Evolutionary conservation across 192 early-diverging fungal species (phyloP).

Genomic region (Coemansia sp.): DNA sequence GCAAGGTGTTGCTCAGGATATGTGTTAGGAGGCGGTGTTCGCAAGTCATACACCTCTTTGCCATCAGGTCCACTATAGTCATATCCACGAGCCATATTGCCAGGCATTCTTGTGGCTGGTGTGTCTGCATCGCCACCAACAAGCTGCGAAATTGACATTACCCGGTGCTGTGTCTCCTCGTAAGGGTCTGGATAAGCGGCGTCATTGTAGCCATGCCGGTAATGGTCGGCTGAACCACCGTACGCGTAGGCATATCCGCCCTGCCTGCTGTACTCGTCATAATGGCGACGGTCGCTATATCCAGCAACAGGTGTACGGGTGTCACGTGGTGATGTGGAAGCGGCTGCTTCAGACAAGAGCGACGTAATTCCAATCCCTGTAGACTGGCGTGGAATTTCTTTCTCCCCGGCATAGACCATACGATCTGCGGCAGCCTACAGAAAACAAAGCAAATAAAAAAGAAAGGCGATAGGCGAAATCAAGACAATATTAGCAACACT

Average conservation of each 20-base stretch:
- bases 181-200: constrained; percentile 12
- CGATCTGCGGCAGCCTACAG: constrained; percentile 16
- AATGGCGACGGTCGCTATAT: constrained; percentile 8
- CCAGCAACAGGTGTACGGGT: constrained; percentile 5
- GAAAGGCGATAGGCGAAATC: background rate
- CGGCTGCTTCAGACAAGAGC: constrained; percentile 25
- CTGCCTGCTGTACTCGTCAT: constrained; percentile 14
- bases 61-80: constrained; percentile 1
- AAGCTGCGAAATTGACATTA: constrained; percentile 53
- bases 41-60: constrained; percentile 14
- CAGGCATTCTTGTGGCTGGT: background rate
- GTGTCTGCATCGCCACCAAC: constrained; percentile 21
- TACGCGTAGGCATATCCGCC: constrained; percentile 18
- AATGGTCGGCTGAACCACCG: constrained; percentile 2
- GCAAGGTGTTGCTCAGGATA: background rate
- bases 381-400: constrained; percentile 7
- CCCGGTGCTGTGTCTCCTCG: constrained; percentile 17
- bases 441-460: background rate
- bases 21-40: constrained; percentile 9
- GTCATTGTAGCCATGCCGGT: constrained; percentile 14
- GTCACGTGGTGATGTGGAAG: constrained; percentile 1
- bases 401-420: constrained; percentile 13
- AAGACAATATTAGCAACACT: background rate
- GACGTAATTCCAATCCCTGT: constrained; percentile 47
- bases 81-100: constrained; percentile 1